These are phyloP conservation scores for Cladorrhinum samala DNA, from an alignment of 495 filamentous ascomycete species.

Conservation along the genomic window DNA sequence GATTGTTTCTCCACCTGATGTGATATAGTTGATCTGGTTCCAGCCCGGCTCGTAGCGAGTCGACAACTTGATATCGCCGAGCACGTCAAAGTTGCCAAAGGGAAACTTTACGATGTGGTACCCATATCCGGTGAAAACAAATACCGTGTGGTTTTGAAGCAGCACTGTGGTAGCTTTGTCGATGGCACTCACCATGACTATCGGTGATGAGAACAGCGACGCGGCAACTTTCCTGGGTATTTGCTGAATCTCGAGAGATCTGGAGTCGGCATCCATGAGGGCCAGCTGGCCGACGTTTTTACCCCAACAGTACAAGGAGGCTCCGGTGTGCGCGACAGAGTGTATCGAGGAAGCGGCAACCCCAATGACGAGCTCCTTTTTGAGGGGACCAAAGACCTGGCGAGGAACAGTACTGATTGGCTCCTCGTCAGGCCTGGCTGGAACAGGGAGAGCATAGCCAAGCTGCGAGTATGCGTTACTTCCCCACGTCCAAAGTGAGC, in stretches of 20 bases:
- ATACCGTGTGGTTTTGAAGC: constrained; percentile 81
- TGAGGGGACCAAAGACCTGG: constrained; percentile 86
- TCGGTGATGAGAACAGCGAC: constrained; percentile 71
- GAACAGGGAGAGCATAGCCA: constrained; percentile 61
- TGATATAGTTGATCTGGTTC: constrained; percentile 67
- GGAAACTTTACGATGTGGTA: constrained; percentile 83
- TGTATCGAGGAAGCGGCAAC: constrained; percentile 88
- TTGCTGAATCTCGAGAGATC: constrained; percentile 74
- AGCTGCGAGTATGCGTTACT: constrained; percentile 82
- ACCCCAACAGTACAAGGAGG: constrained; percentile 86
- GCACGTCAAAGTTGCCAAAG: constrained; percentile 58
- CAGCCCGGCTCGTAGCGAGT: constrained; percentile 58
- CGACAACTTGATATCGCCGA: constrained; percentile 56
- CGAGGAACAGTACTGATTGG: constrained; percentile 73
- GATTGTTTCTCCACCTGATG: constrained; percentile 80
- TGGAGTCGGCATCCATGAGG: constrained; percentile 87
- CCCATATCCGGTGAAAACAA: constrained; percentile 88
- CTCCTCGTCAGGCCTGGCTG: constrained; percentile 61
- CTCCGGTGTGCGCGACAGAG: constrained; percentile 76
- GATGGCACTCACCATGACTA: constrained; percentile 77
- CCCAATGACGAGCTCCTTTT: constrained; percentile 75
- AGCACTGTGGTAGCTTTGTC: constrained; percentile 84
- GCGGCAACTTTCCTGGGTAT: constrained; percentile 82
- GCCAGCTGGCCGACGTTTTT: constrained; percentile 95
- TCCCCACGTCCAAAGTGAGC: constrained; percentile 89